Conservation (phyloP, 2,329 filamentous ascomycete genomes). For the Aspergillus pseudotamarii region DNA sequence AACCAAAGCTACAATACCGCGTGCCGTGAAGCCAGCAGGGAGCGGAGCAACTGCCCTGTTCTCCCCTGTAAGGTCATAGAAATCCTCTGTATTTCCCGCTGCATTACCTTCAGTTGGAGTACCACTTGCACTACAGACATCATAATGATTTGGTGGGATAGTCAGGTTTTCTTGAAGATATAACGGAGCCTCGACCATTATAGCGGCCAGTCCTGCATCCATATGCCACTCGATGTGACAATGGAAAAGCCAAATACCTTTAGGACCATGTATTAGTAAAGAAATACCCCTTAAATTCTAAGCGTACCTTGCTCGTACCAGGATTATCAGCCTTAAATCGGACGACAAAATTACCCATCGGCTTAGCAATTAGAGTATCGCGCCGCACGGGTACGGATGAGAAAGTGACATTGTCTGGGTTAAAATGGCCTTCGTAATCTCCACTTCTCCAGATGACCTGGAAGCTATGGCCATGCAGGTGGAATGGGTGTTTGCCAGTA, state of each 20-base stretch:
- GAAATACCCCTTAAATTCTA: too few species aligned
- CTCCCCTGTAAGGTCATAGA: constrained; percentile 65
- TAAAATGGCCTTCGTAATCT: constrained; percentile 36
- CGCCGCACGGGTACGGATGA: constrained; percentile 64
- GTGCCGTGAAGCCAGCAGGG: constrained; percentile 69
- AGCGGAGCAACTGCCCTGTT: constrained; percentile 59
- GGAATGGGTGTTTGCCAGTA: constrained; percentile 51
- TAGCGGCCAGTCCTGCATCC: constrained; percentile 64
- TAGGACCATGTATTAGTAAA: too few species aligned
- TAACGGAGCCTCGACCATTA: constrained; percentile 65
- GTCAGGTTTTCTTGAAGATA: constrained; percentile 62
- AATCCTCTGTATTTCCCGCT: constrained; percentile 67
- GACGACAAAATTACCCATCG: constrained; percentile 69
- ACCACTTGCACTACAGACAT: constrained; percentile 58
- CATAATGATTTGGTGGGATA: constrained; percentile 64
- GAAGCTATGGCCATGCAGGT: constrained; percentile 64
- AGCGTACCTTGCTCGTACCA: background rate
- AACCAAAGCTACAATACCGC: constrained; percentile 73
- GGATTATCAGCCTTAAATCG: constrained; percentile 50
- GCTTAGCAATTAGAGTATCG: constrained; percentile 68
- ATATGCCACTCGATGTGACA: constrained; percentile 83
- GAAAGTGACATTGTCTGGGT: constrained; percentile 42
- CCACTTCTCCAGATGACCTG: constrained; percentile 65
- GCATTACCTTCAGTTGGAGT: constrained; percentile 69
- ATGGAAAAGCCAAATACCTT: constrained; percentile 70